Evolutionary conservation across 2,329 filamentous ascomycete species (phyloP), one percentile per base, ranked within the genome.

Genomic region (Herpotrichia juniperi): DNA sequence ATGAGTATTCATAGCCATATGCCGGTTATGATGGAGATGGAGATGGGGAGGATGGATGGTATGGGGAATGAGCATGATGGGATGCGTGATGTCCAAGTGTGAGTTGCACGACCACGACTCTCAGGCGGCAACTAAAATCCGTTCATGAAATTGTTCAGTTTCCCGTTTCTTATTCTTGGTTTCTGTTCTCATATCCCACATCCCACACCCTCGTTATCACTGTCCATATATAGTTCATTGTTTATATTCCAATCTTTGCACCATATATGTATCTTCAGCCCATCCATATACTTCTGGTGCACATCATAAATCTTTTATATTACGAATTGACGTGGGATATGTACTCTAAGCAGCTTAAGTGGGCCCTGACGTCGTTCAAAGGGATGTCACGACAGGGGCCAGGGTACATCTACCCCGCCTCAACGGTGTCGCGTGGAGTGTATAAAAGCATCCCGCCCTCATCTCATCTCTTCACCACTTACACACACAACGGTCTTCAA

Each of bases 371-470:
- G 14, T 48, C 32, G 28, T 16, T 7, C n/a, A 9, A n/a, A 40
- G 28, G 2, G 21, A 11, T n/a, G 4, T 8, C n/a, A 14, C 25
- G 31, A 30, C 45, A 26, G 37, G 46, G 46, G 46, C 45, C 50
- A 51, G 42, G n/a, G 25, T 45, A 48, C 31, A 40, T 48, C 51
- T 68, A 68, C 67, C 67, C 65, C 67, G 60, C 66, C 57, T 50
- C 51, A 59, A 67, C 62, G 55, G 62, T 16, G 25, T 17, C 19
- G 22, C 30, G 43, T 48, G 30, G 28, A 22, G 25, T 7, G 32
- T 6, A 39, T 19, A 39, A 28, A 8, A 61, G 54, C 54, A 58
- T 43, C 21, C 32, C 30, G n/a, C n/a, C 10, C 30, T 26, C 31
- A 12, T 44, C 17, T 17, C 10, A 28, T 21, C 42, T 17, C 42